Evolutionary conservation across 129 eudicot genomes (phyloP).

Genomic region (Artemisia argyi): DNA sequence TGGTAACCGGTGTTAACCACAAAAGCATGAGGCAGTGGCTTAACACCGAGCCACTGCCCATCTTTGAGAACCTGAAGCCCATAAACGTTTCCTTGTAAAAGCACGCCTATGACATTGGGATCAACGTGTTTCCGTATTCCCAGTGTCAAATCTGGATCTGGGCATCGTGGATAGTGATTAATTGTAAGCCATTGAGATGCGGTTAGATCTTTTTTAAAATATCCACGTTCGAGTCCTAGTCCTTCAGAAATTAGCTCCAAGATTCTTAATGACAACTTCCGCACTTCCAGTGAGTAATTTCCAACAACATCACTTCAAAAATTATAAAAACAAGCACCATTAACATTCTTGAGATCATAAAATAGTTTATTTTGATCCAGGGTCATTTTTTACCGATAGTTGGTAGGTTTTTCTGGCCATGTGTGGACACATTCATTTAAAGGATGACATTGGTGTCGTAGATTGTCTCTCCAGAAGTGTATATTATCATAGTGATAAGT

Average conservation of each 20-base stretch:
- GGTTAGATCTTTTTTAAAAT: constrained; percentile 48
- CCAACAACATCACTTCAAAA: constrained; percentile 36
- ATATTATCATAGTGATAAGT: constrained; percentile 21
- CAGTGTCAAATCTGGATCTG: constrained; percentile 60
- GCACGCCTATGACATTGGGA: constrained; percentile 55
- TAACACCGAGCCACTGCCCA: constrained; percentile 64
- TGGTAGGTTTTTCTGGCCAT: constrained; percentile 42
- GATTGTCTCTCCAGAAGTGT: constrained; percentile 45
- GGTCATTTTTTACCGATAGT: constrained; percentile 26
- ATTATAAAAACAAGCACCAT: constrained; percentile 17
- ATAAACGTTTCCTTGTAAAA: constrained; percentile 47
- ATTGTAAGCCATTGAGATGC: constrained; percentile 38
- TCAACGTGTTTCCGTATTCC: constrained; percentile 72
- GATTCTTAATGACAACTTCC: constrained; percentile 44
- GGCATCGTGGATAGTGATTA: constrained; percentile 74
- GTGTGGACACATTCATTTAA: constrained; percentile 29
- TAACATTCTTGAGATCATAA: neutral
- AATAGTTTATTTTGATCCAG: neutral
- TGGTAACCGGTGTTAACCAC: constrained; percentile 64
- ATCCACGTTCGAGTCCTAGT: constrained; percentile 50
- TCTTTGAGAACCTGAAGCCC: constrained; percentile 65
- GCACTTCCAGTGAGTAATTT: constrained; percentile 41
- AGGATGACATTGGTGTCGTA: constrained; percentile 46
- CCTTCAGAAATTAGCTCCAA: constrained; percentile 62
- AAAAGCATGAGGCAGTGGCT: constrained; percentile 56